Evolutionary conservation across 176 grass and related monocot genomes (phyloP).

Genomic region (Oryza meyeriana): DNA sequence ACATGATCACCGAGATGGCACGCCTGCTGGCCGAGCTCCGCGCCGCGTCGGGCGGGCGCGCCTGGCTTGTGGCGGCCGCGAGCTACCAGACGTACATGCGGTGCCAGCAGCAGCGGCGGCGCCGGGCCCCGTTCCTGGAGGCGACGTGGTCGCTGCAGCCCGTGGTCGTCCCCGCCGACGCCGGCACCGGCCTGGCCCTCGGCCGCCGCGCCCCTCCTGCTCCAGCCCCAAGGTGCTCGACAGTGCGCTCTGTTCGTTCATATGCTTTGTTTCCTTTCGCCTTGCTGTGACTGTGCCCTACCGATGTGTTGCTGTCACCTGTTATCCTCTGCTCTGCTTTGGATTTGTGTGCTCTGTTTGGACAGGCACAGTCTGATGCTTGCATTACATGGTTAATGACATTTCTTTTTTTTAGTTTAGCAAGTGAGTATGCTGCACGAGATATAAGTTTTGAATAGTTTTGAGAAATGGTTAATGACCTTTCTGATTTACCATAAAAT

Average conservation of each 20-base stretch:
- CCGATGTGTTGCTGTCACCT: conserved; percentile 2
- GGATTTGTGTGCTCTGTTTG: conserved; percentile 24
- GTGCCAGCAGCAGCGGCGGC: conserved; percentile 32
- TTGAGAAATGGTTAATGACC: background rate
- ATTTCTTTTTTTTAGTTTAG: too few species aligned
- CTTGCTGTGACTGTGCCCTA: background rate
- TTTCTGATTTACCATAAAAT: background rate
- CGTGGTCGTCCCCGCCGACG: conserved; percentile 53
- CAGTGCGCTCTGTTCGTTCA: conserved; percentile 1
- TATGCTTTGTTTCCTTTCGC: background rate
- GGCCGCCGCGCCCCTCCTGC: conserved; percentile 20
- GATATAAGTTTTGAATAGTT: too few species aligned
- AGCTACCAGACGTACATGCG: conserved; percentile 71
- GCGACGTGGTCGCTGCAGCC: conserved; percentile 60
- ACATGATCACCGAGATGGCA: conserved; percentile 54
- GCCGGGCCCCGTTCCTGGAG: conserved; percentile 29
- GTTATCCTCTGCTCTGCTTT: background rate
- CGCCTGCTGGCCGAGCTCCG: conserved; percentile 29
- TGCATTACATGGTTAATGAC: background rate
- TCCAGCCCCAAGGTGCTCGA: conserved; percentile 57
- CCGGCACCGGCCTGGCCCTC: conserved; percentile 19
- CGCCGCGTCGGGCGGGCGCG: background rate
- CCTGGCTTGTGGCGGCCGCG: conserved; percentile 64
- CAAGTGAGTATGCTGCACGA: too few species aligned
- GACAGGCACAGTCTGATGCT: background rate